phyloP scores from a whole-genome alignment of 2,329 filamentous ascomycete genomes.

The Fusarium abutilonis region DNA sequence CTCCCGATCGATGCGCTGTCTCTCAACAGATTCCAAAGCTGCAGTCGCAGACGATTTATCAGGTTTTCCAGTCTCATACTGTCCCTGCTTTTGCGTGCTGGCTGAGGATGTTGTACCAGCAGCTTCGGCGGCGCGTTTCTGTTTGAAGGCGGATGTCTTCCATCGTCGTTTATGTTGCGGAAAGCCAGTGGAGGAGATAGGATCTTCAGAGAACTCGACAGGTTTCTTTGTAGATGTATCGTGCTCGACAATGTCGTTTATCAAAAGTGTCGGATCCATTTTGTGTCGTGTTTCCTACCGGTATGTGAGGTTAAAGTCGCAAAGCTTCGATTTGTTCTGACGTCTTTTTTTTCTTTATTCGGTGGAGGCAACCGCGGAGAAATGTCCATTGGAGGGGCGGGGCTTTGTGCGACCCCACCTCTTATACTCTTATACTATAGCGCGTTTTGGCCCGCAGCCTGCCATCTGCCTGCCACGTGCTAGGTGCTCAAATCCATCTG shows the following conservation, averaged over 20 bases:
- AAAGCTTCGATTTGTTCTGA: conserved; percentile 23
- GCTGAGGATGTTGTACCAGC: conserved; percentile 15
- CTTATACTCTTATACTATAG: conserved; percentile 1
- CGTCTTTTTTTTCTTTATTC: conserved; percentile 32
- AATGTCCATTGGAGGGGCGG: conserved; percentile 35
- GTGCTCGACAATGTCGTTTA: conserved; percentile 84
- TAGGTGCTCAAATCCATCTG: conserved; percentile 27
- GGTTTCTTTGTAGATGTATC: conserved; percentile 67
- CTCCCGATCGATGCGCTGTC: conserved; percentile 80
- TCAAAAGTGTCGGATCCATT: conserved; percentile 62
- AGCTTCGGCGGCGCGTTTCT: conserved; percentile 52
- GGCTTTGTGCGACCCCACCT: conserved; percentile 28
- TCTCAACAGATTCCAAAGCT: conserved; percentile 65
- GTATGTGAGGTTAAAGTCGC: conserved; percentile 4
- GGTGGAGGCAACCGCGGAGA: conserved; percentile 34
- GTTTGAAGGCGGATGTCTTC: conserved; percentile 81
- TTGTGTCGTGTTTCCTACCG: conserved; percentile 8
- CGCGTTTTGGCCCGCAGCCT: conserved; percentile 23
- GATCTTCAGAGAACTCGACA: conserved; percentile 64
- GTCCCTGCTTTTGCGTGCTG: conserved; percentile 14
- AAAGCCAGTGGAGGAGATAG: conserved; percentile 72
- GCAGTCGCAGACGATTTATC: conserved; percentile 1
- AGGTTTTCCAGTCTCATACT: not conserved
- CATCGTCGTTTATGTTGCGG: conserved; percentile 86
- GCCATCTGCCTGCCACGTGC: conserved; percentile 18